Evolutionary conservation across 495 filamentous ascomycete genomes (phyloP).

Genomic region (Entonaema liquescens): DNA sequence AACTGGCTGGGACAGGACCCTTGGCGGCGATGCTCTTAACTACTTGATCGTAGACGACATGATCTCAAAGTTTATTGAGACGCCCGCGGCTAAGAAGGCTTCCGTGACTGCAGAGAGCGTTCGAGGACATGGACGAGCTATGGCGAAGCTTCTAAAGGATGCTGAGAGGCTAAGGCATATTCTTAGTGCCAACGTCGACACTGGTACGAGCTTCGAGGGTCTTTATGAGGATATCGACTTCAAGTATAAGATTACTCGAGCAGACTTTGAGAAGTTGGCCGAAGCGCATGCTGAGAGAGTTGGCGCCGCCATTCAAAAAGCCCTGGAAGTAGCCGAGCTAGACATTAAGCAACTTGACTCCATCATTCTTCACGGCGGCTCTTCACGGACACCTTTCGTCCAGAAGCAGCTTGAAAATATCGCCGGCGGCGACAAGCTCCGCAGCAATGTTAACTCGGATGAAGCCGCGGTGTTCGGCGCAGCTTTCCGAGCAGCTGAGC

Average conservation of each 20-base stretch:
- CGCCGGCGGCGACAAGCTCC: conserved; percentile 78
- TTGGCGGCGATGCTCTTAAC: conserved; percentile 92
- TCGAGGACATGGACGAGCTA: conserved; percentile 79
- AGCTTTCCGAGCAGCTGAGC: conserved; percentile 88
- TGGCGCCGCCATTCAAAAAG: conserved; percentile 72
- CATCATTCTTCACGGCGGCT: conserved; percentile 91
- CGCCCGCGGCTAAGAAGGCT: conserved; percentile 72
- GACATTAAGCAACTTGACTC: conserved; percentile 82
- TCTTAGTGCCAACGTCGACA: conserved; percentile 90
- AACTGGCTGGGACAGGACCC: conserved; percentile 83
- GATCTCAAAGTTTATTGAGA: conserved; percentile 77
- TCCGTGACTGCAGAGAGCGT: conserved; percentile 67
- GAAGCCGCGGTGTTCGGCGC: conserved; percentile 97
- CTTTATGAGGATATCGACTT: conserved; percentile 93
- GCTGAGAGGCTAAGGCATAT: conserved; percentile 88
- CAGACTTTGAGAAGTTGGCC: conserved; percentile 85
- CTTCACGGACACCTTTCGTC: conserved; percentile 91
- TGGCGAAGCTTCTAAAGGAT: conserved; percentile 90
- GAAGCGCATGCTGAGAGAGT: conserved; percentile 73
- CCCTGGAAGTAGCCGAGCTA: conserved; percentile 76
- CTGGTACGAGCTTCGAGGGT: conserved; percentile 80
- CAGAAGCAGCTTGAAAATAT: conserved; percentile 86
- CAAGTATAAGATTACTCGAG: conserved; percentile 85
- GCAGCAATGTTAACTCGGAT: conserved; percentile 95
- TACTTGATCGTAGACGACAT: conserved; percentile 87